Conservation (phyloP, 306 rosid genomes). For the Luffa aegyptiaca region DNA sequence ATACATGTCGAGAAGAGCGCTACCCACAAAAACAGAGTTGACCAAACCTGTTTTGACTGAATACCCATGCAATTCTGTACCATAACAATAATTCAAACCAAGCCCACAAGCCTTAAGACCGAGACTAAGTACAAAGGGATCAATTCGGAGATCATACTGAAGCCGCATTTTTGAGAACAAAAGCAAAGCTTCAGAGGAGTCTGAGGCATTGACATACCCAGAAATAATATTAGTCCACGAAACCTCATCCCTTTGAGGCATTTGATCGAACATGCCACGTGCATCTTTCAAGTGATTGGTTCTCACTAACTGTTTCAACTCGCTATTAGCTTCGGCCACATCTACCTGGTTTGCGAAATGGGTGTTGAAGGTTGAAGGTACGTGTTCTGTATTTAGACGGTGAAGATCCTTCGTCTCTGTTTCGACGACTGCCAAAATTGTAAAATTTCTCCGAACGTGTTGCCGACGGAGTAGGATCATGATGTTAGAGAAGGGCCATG, state of each 20-base stretch:
- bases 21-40: conserved; percentile 63
- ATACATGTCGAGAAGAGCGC: conserved; percentile 61
- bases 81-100: conserved; percentile 26
- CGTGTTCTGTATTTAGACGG: not conserved
- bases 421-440: not conserved
- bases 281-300: conserved; percentile 33
- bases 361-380: not conserved
- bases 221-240: conserved; percentile 50
- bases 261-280: conserved; percentile 33
- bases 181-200: conserved; percentile 39
- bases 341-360: not conserved
- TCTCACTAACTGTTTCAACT: conserved; percentile 42
- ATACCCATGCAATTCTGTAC: conserved; percentile 49
- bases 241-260: conserved; percentile 16
- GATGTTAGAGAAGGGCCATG: not conserved
- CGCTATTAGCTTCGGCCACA: conserved; percentile 38
- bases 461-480: conserved; percentile 1
- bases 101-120: conserved; percentile 60
- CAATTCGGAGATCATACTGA: conserved; percentile 33
- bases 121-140: conserved; percentile 49
- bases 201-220: conserved; percentile 36
- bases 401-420: not conserved
- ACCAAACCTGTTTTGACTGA: conserved; percentile 48
- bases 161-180: conserved; percentile 42
- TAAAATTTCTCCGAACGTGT: not conserved